A percentile compares a stretch with the other conserved stretches of the same genome.
Evolutionary conservation across 1,284 basidiomycete genomes (phyloP).

Genomic region (Vanrija humicola): DNA sequence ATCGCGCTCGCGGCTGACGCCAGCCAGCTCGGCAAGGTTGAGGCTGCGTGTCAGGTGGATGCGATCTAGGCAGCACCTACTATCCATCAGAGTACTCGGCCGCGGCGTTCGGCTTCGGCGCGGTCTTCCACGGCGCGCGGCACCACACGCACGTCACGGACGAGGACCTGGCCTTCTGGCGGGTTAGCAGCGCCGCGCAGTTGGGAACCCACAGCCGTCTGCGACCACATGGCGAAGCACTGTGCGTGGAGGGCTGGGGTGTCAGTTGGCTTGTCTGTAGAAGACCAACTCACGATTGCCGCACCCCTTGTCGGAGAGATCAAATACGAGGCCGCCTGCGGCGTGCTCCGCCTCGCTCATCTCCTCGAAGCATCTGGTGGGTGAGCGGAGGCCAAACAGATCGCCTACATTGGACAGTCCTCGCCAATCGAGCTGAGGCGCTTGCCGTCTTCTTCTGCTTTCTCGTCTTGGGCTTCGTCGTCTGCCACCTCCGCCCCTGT

Average conservation of each 20-base stretch:
- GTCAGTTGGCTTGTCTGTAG: neutral
- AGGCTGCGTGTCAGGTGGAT: constrained; percentile 15
- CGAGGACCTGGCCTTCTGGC: constrained; percentile 14
- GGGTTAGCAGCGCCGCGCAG: neutral
- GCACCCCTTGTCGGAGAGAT: constrained; percentile 28
- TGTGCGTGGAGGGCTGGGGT: constrained; percentile 29
- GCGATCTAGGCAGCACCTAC: neutral
- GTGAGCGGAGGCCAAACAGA: neutral
- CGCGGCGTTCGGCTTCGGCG: constrained; percentile 1
- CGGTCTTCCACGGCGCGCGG: constrained; percentile 21
- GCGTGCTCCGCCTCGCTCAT: constrained; percentile 28
- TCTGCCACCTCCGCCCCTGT: constrained; percentile 17
- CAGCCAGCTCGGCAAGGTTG: constrained; percentile 34
- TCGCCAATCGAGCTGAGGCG: constrained; percentile 27
- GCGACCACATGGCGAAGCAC: constrained; percentile 36
- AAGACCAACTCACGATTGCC: constrained; percentile 27
- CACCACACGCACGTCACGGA: constrained; percentile 40
- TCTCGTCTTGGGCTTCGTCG: neutral
- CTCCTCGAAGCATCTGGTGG: constrained; percentile 33
- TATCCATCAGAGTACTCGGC: constrained; percentile 3
- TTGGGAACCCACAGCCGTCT: constrained; percentile 19
- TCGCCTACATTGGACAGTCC: constrained; percentile 38
- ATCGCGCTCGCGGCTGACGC: constrained; percentile 26
- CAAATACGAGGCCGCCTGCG: constrained; percentile 23
- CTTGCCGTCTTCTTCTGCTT: constrained; percentile 6